A percentile compares a stretch with the other conserved stretches of the same genome.
Conservation (phyloP, 2,329 filamentous ascomycete species). For the Apiospora sp. region DNA sequence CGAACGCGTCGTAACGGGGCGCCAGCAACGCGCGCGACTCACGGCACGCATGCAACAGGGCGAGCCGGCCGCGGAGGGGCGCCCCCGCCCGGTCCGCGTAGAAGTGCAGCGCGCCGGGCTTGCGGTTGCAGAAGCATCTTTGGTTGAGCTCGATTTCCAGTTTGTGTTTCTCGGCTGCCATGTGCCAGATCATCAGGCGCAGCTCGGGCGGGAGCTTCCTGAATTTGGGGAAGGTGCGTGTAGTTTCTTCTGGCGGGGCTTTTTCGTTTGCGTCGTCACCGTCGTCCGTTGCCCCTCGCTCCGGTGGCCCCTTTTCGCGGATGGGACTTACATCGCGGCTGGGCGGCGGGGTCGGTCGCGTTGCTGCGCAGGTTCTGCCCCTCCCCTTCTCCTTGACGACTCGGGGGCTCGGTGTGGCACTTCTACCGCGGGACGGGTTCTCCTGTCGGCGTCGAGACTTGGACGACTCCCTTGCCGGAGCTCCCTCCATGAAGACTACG, state of each 20-base stretch:
- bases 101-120: neutral
- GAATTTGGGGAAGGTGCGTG: neutral
- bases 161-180: neutral
- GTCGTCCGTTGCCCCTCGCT: neutral
- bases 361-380: neutral
- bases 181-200: neutral
- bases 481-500: too few species aligned
- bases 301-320: neutral
- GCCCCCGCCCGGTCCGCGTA: too few species aligned
- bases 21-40: neutral
- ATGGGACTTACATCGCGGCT: neutral
- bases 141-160: neutral
- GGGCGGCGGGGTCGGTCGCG: neutral
- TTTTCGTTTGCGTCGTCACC: neutral
- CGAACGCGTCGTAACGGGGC: neutral
- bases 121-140: neutral
- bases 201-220: neutral
- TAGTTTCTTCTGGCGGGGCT: neutral
- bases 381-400: neutral
- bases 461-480: neutral
- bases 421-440: neutral
- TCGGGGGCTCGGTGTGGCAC: neutral
- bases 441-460: neutral
- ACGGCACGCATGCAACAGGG: neutral
- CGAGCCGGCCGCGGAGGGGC: neutral